A percentile compares a stretch with the other conserved stretches of the same genome.
Evolutionary conservation across 2,329 filamentous ascomycete genomes (phyloP).

Genomic region (Fusarium gaditjirri): DNA sequence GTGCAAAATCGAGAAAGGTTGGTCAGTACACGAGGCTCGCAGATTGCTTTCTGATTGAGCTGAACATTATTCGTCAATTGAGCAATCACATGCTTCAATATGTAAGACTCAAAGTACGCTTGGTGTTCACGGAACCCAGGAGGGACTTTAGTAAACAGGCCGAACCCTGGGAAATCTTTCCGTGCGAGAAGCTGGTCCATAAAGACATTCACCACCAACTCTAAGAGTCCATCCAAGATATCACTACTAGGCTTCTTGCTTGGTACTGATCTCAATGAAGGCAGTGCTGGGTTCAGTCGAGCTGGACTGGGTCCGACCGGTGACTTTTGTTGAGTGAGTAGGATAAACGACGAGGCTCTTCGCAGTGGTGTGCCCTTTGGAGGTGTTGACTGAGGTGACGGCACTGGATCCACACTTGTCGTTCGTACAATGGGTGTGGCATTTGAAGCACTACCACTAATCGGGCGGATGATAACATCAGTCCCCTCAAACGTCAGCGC

Average conservation of each 20-base stretch:
- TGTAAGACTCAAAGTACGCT: constrained; percentile 92
- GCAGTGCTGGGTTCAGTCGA: constrained; percentile 62
- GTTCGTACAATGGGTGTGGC: constrained; percentile 79
- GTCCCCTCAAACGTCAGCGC: constrained; percentile 85
- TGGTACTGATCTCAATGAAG: constrained; percentile 56
- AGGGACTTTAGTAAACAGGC: constrained; percentile 86
- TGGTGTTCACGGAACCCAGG: constrained; percentile 95
- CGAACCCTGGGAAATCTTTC: constrained; percentile 91
- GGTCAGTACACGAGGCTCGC: constrained; percentile 84
- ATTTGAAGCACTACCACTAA: constrained; percentile 64
- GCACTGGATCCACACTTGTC: constrained; percentile 64
- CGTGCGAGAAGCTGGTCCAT: constrained; percentile 84
- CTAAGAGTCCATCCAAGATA: constrained; percentile 79
- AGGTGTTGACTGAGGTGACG: constrained; percentile 58
- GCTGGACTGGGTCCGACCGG: constrained; percentile 68
- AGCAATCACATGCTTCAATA: constrained; percentile 79
- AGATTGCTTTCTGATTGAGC: constrained; percentile 75
- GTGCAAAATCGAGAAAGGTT: constrained; percentile 85
- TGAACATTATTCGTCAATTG: constrained; percentile 77
- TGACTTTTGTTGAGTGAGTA: constrained; percentile 78
- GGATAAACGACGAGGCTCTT: constrained; percentile 89
- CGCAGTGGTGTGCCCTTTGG: constrained; percentile 71
- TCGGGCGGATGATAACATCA: constrained; percentile 83
- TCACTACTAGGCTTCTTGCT: constrained; percentile 70
- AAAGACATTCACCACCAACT: constrained; percentile 83